Base-by-base conservation (phyloP, 108 stramenopile genomes). In the Nitzschia sp. region DNA sequence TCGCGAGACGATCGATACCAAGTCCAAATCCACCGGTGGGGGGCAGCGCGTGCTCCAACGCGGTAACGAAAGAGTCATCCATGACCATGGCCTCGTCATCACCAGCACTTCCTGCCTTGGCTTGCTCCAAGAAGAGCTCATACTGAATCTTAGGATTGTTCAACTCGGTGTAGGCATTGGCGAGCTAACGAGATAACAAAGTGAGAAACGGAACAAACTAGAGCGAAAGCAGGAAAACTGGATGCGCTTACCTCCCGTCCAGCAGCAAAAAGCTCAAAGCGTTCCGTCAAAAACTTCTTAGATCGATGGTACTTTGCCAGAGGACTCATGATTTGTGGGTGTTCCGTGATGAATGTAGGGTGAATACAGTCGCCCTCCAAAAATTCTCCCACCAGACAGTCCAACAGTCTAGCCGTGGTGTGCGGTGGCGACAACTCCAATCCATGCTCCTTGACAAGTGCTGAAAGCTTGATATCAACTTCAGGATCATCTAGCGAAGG, bases 141-240 rank as follows among this genome's bases (percentile, higher is more conserved):
- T 90, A 89, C 80, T 99, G 99, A 29, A 97, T 92, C 36, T 88
- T 82, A 13, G 99, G 99, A 65, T 98, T 90, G 81, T 99, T 99
- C 83, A 99, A 94, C 87, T 99, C 99, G n/a, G 99, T 99, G 92
- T 99, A 99, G 11, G 99, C 99, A 80, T 99, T 99, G 66, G 96
- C 97, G 55, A 98, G 81, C 97, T 94, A 71, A 21, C 63, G 63
- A 57, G 46, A 58, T 1, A 21, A 51, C 56, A 21, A 67, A 54
- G 68, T 56, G 45, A 64, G 69, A 57, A 31, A 24, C 8, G 29
- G 31, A 59, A 32, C 34, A 32, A 72, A 66, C 73, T 67, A 77
- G 68, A 78, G 72, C 71, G 61, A 49, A 54, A 59, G 29, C 73
- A 72, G 13, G 33, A 23, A 66, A 32, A 13, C 19, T 26, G 31